phyloP scores from a whole-genome alignment of 768 basidiomycete genomes.

The Coprinopsis strossmayeri region DNA sequence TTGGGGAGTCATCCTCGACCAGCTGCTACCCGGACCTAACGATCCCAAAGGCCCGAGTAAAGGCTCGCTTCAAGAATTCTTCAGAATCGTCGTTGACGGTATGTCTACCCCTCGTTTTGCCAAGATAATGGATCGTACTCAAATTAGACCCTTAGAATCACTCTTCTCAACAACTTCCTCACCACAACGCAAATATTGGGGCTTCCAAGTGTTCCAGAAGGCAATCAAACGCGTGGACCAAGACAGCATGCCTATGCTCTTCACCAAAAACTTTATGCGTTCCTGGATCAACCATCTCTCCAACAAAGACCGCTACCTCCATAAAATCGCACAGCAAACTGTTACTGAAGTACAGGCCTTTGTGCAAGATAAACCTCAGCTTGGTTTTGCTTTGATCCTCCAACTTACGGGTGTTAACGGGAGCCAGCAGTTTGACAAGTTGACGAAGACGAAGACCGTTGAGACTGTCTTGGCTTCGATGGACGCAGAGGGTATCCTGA shows the following conservation, averaged over 20 bases:
- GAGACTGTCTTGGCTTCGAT: constrained; percentile 76
- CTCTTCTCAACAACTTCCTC: constrained; percentile 82
- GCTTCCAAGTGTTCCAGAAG: constrained; percentile 86
- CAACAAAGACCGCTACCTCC: constrained; percentile 79
- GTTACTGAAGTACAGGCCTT: constrained; percentile 71
- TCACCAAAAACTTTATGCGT: constrained; percentile 94
- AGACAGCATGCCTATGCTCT: constrained; percentile 74
- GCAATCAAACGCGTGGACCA: constrained; percentile 62
- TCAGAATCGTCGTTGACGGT: constrained; percentile 89
- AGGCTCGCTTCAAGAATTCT: constrained; percentile 86
- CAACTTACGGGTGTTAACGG: constrained; percentile 82
- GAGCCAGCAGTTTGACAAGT: constrained; percentile 81
- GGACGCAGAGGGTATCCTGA: constrained; percentile 66
- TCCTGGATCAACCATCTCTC: constrained; percentile 96
- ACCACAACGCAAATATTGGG: constrained; percentile 88
- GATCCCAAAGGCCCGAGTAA: constrained; percentile 31
- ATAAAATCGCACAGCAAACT: constrained; percentile 82
- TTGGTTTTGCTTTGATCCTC: constrained; percentile 80
- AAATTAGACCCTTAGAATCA: constrained; percentile 48
- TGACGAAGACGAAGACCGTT: constrained; percentile 90
- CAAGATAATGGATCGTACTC: neutral
- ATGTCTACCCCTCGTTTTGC: constrained; percentile 16
- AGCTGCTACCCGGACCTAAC: constrained; percentile 47
- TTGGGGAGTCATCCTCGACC: constrained; percentile 81
- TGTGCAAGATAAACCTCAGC: constrained; percentile 67